Evolutionary conservation across 768 basidiomycete species (phyloP).

Genomic region (Boletus rubescentipes): DNA sequence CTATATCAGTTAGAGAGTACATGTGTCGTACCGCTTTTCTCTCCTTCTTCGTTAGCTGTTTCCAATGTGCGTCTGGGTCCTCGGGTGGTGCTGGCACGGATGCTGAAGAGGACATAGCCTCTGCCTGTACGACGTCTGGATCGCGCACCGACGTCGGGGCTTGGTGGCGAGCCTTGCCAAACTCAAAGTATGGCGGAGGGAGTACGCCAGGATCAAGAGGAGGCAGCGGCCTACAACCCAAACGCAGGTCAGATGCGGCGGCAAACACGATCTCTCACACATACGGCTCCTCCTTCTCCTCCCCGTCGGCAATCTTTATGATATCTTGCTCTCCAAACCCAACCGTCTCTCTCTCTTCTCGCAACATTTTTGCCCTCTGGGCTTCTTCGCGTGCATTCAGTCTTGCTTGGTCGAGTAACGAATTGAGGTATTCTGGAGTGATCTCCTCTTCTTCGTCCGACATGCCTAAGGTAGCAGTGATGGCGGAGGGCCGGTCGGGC

Average conservation of each 20-base stretch:
- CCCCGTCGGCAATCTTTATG: slow-evolving; percentile 45
- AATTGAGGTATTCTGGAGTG: slow-evolving; percentile 60
- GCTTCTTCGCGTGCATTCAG: slow-evolving; percentile 43
- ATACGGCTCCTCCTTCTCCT: slow-evolving; percentile 26
- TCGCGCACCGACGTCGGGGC: slow-evolving; percentile 54
- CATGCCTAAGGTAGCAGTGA: too few relatives aligned
- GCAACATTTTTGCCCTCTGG: slow-evolving; percentile 20
- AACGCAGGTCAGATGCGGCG: not conserved
- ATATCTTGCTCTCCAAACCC: slow-evolving; percentile 52
- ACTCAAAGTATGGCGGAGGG: slow-evolving; percentile 62
- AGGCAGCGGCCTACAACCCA: slow-evolving; percentile 52
- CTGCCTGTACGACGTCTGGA: slow-evolving; percentile 56
- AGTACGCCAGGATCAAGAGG: slow-evolving; percentile 63
- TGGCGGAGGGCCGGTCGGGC: too few relatives aligned
- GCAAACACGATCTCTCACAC: slow-evolving; percentile 28
- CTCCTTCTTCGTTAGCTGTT: slow-evolving; percentile 69
- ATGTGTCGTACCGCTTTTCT: slow-evolving; percentile 59
- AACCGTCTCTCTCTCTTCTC: slow-evolving; percentile 22
- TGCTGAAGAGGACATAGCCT: slow-evolving; percentile 49
- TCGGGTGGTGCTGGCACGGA: slow-evolving; percentile 59
- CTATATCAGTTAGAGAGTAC: not conserved
- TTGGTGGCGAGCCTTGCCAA: slow-evolving; percentile 43
- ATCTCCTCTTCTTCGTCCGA: slow-evolving; percentile 39
- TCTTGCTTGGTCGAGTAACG: slow-evolving; percentile 61
- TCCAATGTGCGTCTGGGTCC: slow-evolving; percentile 62